A percentile compares a stretch with the other conserved stretches of the same genome.
phyloP scores from a whole-genome alignment of 805 yeast species.

The Sugiyamaella boreocaroliniensis region DNA sequence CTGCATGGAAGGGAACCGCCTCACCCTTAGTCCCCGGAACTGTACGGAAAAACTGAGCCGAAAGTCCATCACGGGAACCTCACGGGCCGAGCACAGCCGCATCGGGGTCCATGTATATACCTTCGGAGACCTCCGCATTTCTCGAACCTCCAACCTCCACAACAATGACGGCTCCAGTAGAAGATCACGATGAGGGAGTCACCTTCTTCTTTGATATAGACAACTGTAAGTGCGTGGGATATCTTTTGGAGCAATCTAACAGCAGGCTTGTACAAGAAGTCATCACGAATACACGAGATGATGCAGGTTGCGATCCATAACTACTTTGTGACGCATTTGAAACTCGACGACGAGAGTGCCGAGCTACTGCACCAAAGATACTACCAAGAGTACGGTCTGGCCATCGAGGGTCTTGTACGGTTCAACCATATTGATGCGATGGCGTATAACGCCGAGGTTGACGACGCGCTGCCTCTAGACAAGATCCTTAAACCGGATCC shows the following conservation, averaged over 20 bases:
- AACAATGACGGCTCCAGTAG: background rate
- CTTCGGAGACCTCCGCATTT: background rate
- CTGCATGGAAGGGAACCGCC: too few relatives aligned
- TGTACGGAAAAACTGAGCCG: too few relatives aligned
- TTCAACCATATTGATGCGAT: conserved; percentile 71
- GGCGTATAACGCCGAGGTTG: conserved; percentile 82
- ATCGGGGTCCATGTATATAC: too few relatives aligned
- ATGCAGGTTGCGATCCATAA: conserved; percentile 83
- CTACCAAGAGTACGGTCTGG: conserved; percentile 83
- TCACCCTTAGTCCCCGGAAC: too few relatives aligned
- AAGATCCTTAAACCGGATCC: conserved; percentile 56
- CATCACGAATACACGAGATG: conserved; percentile 70
- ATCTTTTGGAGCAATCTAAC: background rate
- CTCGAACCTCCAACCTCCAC: background rate
- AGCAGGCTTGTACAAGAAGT: conserved; percentile 54
- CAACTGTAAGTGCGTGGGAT: conserved; percentile 46
- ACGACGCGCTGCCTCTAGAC: conserved; percentile 85
- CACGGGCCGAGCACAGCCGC: too few relatives aligned
- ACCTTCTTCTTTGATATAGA: conserved; percentile 86
- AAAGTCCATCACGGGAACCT: too few relatives aligned
- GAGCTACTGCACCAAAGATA: conserved; percentile 61
- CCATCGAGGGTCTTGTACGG: conserved; percentile 77
- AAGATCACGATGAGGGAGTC: conserved; percentile 12
- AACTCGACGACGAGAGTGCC: conserved; percentile 68
- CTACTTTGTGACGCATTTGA: conserved; percentile 62